Percentiles rank a stretch among this genome's conserved stretches.
phyloP scores from a whole-genome alignment of 805 yeast species.

The Myxozyma vanderwaltii region DNA sequence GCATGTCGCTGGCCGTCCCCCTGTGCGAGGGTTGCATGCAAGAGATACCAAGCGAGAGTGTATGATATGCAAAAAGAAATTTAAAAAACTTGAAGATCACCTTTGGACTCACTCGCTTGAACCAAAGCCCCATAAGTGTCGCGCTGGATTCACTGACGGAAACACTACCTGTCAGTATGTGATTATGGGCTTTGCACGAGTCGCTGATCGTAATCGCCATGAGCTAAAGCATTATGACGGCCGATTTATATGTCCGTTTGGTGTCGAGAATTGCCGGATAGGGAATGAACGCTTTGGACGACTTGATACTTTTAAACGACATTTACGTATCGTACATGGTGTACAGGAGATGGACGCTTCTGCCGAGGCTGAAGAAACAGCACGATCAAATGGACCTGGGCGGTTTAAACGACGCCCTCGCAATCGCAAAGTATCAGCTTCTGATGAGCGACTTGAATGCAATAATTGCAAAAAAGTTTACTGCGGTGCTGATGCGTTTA shows the following conservation, averaged over 20 bases:
- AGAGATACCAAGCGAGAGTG: conserved; percentile 24
- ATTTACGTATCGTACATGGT: conserved; percentile 27
- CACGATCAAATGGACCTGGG: neutral
- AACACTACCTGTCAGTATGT: conserved; percentile 21
- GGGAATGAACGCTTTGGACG: conserved; percentile 26
- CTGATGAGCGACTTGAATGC: conserved; percentile 16
- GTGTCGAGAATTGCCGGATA: conserved; percentile 15
- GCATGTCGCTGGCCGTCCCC: neutral
- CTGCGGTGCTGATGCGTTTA: conserved; percentile 20
- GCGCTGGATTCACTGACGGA: conserved; percentile 24
- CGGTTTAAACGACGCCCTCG: conserved; percentile 7
- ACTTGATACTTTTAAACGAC: conserved; percentile 29
- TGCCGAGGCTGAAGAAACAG: neutral
- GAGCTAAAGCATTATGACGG: conserved; percentile 27
- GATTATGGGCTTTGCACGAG: conserved; percentile 26
- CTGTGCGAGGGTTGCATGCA: neutral
- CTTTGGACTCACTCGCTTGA: conserved; percentile 26
- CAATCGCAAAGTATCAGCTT: conserved; percentile 1
- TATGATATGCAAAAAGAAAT: conserved; percentile 23
- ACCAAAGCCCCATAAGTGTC: conserved; percentile 30
- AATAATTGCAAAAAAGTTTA: conserved; percentile 14
- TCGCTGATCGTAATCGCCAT: conserved; percentile 26
- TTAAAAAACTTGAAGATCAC: conserved; percentile 29
- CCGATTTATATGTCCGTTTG: conserved; percentile 26
- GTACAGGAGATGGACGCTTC: neutral